Base-by-base conservation (phyloP, 495 filamentous ascomycete species). In the Physcia stellaris region DNA sequence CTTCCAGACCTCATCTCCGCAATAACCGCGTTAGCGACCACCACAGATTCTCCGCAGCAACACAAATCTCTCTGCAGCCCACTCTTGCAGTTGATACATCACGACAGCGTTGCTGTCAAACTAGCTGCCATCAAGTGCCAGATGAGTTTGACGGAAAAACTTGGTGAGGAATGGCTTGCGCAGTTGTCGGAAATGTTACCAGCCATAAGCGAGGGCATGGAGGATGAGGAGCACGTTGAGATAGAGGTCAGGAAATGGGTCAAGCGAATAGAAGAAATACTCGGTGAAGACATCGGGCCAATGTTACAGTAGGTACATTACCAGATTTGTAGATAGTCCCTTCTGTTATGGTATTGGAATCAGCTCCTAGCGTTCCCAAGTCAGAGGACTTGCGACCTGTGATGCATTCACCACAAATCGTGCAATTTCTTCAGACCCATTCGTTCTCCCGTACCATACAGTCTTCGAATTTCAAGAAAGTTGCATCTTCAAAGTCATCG, bases 101-200 rank as follows among this genome's bases (percentile, higher is more conserved):
- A 79, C 12, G 79, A 82, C 13, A 59, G 68, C 33, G 61, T 74
- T 34, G 67, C 66, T 28, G 69, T 80, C 1, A 67, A 90, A 10
- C 58, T 94, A 23, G 83, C 83, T 6, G 84, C 82, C 2, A 70
- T 96, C 13, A 75, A 78, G 54, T 76, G 79, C 32, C 71, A 95
- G 63, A 78, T 78, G 44, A 73, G 67, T 2, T 66, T 98, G 35
- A 87, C 86, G 16, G 70, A 75, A 37, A 64, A 72, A 38, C 58
- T 95, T 17, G 86, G 85, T 17, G 85, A 95, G 49, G 90, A 96
- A 47, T 96, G 92, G 92, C 58, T 96, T 42, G 69, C 73, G 2
- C 65, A 87, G 56, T 58, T 96, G 55, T 83, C 87, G 0, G 88
- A 98, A 68, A 94, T 94, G 77, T 62, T 96, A 47, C 90, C 90